Evolutionary conservation across 179 eudicot species (phyloP).

Genomic region (Amaranthus tricolor): DNA sequence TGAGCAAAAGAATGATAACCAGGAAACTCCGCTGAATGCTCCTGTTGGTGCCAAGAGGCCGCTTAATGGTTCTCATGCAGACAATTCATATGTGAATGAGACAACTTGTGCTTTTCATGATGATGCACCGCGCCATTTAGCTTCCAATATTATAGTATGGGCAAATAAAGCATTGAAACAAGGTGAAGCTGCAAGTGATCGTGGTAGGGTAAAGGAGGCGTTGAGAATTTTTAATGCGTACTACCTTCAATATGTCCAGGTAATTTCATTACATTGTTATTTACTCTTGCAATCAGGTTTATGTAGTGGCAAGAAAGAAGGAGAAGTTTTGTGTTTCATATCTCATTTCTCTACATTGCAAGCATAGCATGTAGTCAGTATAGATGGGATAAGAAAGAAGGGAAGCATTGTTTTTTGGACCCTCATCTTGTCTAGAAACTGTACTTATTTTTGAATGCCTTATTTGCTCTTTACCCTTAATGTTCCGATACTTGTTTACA

Average conservation of each 20-base stretch:
- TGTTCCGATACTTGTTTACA: neutral
- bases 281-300: neutral
- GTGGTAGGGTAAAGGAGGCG: conserved; percentile 30
- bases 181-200: conserved; percentile 15
- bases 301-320: neutral
- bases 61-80: neutral
- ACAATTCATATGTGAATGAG: conserved; percentile 6
- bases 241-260: conserved; percentile 35
- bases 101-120: neutral
- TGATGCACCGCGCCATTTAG: conserved; percentile 3
- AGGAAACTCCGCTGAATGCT: neutral
- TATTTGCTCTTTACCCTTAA: neutral
- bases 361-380: neutral
- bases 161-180: conserved; percentile 7
- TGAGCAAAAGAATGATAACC: neutral
- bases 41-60: neutral
- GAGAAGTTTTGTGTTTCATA: neutral
- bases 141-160: neutral
- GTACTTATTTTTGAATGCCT: neutral
- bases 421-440: neutral
- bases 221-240: conserved; percentile 28
- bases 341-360: neutral
- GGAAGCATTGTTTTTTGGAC: too few relatives aligned
- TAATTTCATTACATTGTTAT: conserved; percentile 12
- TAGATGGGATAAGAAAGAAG: neutral